These are phyloP conservation scores for Hamamelis virginiana DNA, from an alignment of 164 flowering plant species.

Conservation along the genomic window DNA sequence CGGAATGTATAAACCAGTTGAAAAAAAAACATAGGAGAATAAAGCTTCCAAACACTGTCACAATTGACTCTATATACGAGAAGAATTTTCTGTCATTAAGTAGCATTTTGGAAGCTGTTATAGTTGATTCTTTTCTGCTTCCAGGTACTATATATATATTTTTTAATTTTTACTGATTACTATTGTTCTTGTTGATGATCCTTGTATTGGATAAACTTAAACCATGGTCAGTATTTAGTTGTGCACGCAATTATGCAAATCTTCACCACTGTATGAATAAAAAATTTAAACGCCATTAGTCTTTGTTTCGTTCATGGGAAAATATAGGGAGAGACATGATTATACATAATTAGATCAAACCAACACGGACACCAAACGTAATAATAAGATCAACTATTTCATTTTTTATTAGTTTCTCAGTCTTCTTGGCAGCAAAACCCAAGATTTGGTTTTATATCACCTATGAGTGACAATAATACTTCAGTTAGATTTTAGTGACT, in stretches of 20 bases:
- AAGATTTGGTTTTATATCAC: neutral
- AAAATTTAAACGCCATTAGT: no score
- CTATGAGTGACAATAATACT: neutral
- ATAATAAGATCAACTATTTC: no score
- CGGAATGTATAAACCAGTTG: constrained; percentile 48
- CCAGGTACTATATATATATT: constrained; percentile 49
- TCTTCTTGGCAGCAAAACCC: no score
- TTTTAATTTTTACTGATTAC: neutral
- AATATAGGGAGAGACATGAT: no score
- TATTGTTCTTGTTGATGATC: neutral
- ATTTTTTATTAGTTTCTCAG: no score
- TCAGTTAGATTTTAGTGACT: neutral
- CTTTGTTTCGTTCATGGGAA: no score
- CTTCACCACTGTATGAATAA: neutral
- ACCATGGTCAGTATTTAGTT: neutral
- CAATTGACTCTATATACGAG: constrained; percentile 81
- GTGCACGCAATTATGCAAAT: no score
- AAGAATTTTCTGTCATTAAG: constrained; percentile 70
- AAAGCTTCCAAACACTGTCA: constrained; percentile 67
- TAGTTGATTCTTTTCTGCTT: constrained; percentile 67
- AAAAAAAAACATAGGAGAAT: constrained; percentile 58
- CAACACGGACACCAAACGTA: no score
- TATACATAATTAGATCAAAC: no score
- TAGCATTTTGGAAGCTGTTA: constrained; percentile 75
- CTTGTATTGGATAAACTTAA: neutral